Base-by-base conservation (phyloP, 2,329 filamentous ascomycete genomes). In the Fusarium proliferatum region DNA sequence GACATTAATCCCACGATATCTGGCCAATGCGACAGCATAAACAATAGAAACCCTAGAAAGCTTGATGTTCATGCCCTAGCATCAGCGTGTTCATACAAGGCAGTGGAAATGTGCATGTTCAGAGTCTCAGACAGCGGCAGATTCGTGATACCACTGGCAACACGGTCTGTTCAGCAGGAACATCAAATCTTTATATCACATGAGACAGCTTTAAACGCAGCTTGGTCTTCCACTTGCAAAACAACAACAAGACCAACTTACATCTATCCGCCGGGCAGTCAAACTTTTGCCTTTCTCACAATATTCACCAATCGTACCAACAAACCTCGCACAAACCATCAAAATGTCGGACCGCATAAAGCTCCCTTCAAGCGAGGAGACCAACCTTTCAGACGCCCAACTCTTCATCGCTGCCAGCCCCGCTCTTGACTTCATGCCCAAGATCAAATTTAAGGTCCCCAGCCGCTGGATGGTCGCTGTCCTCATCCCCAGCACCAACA, bases 151-250 rank as follows among this genome's bases (percentile, higher is more conserved):
- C 15, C 28, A 17, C 8, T 23, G 46, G 46, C 21, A 26, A 15
- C 2, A 16, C 2, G 4, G 2, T 9, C 34, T 28, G 19, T 41
- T 41, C 34, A n/a, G 8, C 6, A 10, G 3, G 4, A 15, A 26
- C 33, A 16, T 11, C 17, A 5, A 15, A 13, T 17, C 3, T 17
- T 17, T n/a, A 3, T n/a, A 13, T 11, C 2, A 2, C 19, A 16
- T 9, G 3, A 13, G 19, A 6, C 15, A 13, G 23, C 26, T 39
- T 55, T 5, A 42, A 30, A 6, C 17, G 11, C 19, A 28, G 3
- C 19, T 5, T 9, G 3, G 17, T 17, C 23, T 4, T 9, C 23
- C 7, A 9, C 19, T n/a, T 7, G 28, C 19, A 28, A 41, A 10
- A 12, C 19, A 28, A 19, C 16, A 28, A 17, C 16, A 19, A 5